phyloP scores from a whole-genome alignment of 2,329 filamentous ascomycete species.

The Neospermospora avenae region DNA sequence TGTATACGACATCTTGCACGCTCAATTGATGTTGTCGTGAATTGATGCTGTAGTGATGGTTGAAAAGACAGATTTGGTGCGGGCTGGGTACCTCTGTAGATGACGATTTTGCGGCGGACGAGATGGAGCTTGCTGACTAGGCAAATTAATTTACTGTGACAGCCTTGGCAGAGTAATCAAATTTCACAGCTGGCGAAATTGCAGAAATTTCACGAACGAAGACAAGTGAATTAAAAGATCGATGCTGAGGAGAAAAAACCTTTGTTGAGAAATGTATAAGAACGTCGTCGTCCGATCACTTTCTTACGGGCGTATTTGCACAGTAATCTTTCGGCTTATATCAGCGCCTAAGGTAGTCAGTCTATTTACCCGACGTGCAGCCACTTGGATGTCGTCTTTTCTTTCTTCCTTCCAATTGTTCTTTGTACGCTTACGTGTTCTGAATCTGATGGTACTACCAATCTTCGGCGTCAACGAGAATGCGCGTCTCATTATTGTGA shows the following conservation, averaged over 20 bases:
- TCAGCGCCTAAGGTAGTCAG: neutral
- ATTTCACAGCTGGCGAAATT: neutral
- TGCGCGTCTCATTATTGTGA: neutral
- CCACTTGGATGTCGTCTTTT: neutral
- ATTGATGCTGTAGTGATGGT: neutral
- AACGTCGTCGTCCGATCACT: neutral
- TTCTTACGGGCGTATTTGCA: no score
- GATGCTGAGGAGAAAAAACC: no score
- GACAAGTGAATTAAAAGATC: neutral
- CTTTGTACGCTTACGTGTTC: neutral
- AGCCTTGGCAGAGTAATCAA: conserved; percentile 2
- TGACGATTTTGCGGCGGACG: neutral
- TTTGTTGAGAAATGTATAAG: neutral
- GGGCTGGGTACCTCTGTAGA: no score
- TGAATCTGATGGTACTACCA: neutral
- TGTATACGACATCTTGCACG: conserved; percentile 56
- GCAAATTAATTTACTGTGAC: neutral
- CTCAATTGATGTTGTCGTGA: conserved; percentile 21
- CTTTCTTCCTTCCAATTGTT: neutral
- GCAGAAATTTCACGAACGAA: neutral
- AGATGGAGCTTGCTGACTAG: neutral
- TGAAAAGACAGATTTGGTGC: neutral
- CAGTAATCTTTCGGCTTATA: neutral
- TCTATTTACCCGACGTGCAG: neutral
- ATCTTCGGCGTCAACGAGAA: neutral